These are phyloP conservation scores for Dryas drummondii DNA, from an alignment of 306 rosid species.

Conservation along the genomic window DNA sequence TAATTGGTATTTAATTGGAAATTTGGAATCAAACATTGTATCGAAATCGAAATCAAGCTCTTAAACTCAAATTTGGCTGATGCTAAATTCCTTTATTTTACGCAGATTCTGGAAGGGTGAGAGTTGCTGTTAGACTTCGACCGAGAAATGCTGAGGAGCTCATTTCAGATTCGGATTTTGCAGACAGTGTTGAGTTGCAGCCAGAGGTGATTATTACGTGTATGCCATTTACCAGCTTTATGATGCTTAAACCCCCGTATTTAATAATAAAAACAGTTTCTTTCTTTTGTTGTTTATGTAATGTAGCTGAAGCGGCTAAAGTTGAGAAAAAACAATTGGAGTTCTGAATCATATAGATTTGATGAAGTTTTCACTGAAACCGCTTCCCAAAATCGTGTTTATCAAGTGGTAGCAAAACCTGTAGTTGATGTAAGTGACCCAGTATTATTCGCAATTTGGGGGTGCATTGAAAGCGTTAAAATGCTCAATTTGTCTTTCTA, in stretches of 20 bases:
- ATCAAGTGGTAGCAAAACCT: slow-evolving; percentile 68
- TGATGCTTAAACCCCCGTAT: background rate
- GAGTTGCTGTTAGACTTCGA: slow-evolving; percentile 63
- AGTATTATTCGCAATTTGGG: background rate
- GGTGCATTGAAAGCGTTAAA: background rate
- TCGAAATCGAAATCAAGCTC: background rate
- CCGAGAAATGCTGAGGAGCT: slow-evolving; percentile 56
- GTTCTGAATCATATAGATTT: slow-evolving; percentile 58
- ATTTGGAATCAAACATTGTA: background rate
- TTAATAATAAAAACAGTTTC: background rate
- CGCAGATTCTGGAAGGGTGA: slow-evolving; percentile 56
- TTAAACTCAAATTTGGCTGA: background rate
- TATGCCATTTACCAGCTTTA: too few species aligned
- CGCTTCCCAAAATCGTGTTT: slow-evolving; percentile 64
- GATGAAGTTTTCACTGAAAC: slow-evolving; percentile 65
- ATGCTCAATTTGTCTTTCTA: background rate
- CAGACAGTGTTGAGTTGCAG: slow-evolving; percentile 57
- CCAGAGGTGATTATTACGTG: slow-evolving; percentile 48
- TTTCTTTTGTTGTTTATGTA: background rate
- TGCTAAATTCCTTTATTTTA: background rate
- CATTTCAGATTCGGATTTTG: slow-evolving; percentile 52
- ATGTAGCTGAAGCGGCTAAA: slow-evolving; percentile 60
- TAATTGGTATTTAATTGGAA: background rate
- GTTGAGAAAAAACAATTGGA: slow-evolving; percentile 71
- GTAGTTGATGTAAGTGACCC: slow-evolving; percentile 57